A percentile compares a stretch with the other conserved stretches of the same genome.
These are phyloP conservation scores for Psilocybe mexicana DNA, from an alignment of 1,284 basidiomycete genomes.

Conservation along the genomic window DNA sequence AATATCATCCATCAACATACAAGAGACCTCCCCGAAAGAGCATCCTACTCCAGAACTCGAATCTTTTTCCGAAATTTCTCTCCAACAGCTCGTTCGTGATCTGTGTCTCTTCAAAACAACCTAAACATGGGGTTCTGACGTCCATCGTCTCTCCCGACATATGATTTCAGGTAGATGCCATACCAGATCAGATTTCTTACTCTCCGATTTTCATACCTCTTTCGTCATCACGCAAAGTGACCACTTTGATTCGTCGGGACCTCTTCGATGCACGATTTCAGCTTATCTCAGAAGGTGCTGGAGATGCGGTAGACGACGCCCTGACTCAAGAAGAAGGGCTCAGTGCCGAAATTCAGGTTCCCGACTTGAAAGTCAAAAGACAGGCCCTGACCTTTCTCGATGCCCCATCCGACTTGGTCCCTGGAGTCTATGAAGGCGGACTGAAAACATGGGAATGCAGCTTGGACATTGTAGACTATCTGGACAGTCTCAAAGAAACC, in stretches of 20 bases:
- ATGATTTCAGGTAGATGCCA: slow-evolving; percentile 45
- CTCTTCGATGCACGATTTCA: slow-evolving; percentile 95
- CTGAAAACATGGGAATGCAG: slow-evolving; percentile 98
- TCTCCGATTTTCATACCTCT: slow-evolving; percentile 53
- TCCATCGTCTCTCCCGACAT: slow-evolving; percentile 12
- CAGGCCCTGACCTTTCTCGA: slow-evolving; percentile 64
- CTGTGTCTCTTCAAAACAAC: slow-evolving; percentile 8
- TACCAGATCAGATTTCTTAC: slow-evolving; percentile 62
- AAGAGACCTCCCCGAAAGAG: not conserved
- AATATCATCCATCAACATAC: slow-evolving; percentile 1
- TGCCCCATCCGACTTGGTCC: slow-evolving; percentile 87
- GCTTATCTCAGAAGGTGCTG: slow-evolving; percentile 60
- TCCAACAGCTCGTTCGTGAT: slow-evolving; percentile 36
- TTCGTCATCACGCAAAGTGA: slow-evolving; percentile 26
- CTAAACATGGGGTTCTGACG: slow-evolving; percentile 12
- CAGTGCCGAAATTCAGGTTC: not conserved
- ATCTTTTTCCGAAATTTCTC: slow-evolving; percentile 31
- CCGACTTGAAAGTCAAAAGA: slow-evolving; percentile 12
- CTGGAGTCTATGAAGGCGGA: slow-evolving; percentile 94
- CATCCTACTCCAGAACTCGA: slow-evolving; percentile 7
- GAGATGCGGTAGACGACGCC: slow-evolving; percentile 20
- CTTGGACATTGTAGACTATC: slow-evolving; percentile 76
- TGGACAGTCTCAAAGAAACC: slow-evolving; percentile 37
- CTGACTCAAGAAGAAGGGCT: not conserved
- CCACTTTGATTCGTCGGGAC: slow-evolving; percentile 74